phyloP scores from a whole-genome alignment of 2,329 filamentous ascomycete genomes.

The Dothidotthia symphoricarpi region DNA sequence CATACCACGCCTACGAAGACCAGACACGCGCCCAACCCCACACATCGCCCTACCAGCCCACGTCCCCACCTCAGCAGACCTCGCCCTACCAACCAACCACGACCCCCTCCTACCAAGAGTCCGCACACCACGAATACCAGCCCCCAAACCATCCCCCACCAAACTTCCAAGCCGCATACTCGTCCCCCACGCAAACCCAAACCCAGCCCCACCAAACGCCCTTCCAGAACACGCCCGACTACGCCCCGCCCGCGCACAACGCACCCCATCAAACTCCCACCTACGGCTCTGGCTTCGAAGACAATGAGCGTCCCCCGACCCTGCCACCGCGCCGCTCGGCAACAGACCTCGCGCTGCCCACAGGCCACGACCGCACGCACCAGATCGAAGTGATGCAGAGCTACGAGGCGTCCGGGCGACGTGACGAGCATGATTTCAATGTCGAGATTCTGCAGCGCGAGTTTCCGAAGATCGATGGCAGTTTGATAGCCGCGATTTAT shows the following conservation, averaged over 20 bases:
- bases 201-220: not conserved
- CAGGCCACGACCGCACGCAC: slow-evolving; percentile 43
- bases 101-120: too few species aligned
- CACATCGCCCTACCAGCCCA: not conserved
- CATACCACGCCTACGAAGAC: slow-evolving; percentile 24
- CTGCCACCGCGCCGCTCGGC: slow-evolving; percentile 31
- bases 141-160: slow-evolving; percentile 7
- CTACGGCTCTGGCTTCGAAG: slow-evolving; percentile 7
- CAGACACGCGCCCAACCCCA: slow-evolving; percentile 6
- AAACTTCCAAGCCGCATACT: too few species aligned
- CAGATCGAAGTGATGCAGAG: slow-evolving; percentile 46
- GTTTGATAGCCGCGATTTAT: slow-evolving; percentile 48
- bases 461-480: slow-evolving; percentile 47
- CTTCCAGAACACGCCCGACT: slow-evolving; percentile 2
- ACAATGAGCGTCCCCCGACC: slow-evolving; percentile 18
- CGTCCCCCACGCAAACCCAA: too few species aligned
- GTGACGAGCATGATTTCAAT: slow-evolving; percentile 43
- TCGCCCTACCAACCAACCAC: too few species aligned
- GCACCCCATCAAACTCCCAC: slow-evolving; percentile 2
- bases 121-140: slow-evolving; percentile 2
- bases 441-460: slow-evolving; percentile 45
- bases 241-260: not conserved
- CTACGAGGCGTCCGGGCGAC: slow-evolving; percentile 36
- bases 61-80: too few species aligned
- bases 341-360: slow-evolving; percentile 43